Conservation (phyloP, 495 filamentous ascomycete genomes). For the Penicillium steckii region DNA sequence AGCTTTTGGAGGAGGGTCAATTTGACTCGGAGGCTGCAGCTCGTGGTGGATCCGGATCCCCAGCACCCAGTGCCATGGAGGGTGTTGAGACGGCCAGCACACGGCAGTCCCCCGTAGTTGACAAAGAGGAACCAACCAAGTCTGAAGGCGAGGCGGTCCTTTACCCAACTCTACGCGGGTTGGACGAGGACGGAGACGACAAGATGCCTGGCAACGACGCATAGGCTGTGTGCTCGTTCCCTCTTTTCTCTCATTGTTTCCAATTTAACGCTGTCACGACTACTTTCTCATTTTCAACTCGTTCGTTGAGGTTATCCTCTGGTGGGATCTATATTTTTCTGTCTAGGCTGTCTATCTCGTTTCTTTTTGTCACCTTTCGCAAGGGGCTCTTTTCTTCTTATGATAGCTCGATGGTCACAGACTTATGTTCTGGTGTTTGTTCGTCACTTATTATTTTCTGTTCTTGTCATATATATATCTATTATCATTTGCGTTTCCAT, state of each 20-base stretch:
- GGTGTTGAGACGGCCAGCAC: conserved; percentile 31
- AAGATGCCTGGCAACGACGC: conserved; percentile 35
- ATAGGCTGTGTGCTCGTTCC: conserved; percentile 13
- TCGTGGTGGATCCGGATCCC: conserved; percentile 15
- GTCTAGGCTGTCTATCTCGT: conserved; percentile 6
- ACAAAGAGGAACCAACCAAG: conserved; percentile 24
- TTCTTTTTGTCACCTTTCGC: conserved; percentile 2
- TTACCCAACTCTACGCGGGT: conserved; percentile 47
- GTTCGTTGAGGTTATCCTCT: neutral
- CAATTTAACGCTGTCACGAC: conserved; percentile 27
- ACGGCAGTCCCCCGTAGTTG: conserved; percentile 15
- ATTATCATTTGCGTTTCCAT: conserved; percentile 1
- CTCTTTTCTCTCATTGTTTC: neutral
- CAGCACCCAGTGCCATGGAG: conserved; percentile 37
- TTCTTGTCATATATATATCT: neutral
- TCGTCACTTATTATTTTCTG: neutral
- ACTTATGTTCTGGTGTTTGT: too few relatives aligned
- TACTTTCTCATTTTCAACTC: conserved; percentile 12
- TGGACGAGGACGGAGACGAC: conserved; percentile 43
- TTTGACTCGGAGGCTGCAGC: conserved; percentile 47
- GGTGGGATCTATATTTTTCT: neutral
- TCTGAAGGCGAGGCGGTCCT: conserved; percentile 29
- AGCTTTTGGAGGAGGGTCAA: conserved; percentile 61
- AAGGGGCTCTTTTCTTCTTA: conserved; percentile 5
- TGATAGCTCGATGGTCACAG: neutral